Percentiles rank a stretch among this genome's conserved stretches.
Evolutionary conservation across 495 filamentous ascomycete genomes (phyloP).

Genomic region (Paragyromitra xinjiangensis): DNA sequence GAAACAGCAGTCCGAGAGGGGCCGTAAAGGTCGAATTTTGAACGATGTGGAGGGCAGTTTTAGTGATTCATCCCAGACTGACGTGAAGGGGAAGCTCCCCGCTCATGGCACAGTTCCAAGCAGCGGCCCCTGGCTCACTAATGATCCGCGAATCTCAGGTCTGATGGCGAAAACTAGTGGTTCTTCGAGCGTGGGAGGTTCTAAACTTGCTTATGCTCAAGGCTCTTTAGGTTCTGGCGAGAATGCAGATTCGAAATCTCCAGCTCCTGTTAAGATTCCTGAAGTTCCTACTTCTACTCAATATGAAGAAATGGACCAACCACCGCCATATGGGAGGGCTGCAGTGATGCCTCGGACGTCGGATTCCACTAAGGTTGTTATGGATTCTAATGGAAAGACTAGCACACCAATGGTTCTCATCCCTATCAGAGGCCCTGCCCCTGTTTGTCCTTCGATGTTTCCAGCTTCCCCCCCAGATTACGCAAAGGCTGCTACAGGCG

Average conservation of each 20-base stretch:
- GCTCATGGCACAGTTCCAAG: neutral
- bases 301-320: neutral
- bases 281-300: neutral
- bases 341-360: neutral
- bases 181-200: neutral
- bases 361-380: neutral
- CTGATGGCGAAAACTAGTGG: neutral
- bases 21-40: neutral
- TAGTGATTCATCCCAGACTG: neutral
- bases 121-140: neutral
- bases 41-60: neutral
- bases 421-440: neutral
- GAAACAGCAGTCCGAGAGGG: neutral
- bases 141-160: neutral
- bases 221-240: neutral
- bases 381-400: neutral
- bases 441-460: neutral
- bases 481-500: slow-evolving; percentile 16
- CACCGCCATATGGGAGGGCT: neutral
- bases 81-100: neutral
- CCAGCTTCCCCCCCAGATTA: slow-evolving; percentile 2
- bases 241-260: slow-evolving; percentile 2
- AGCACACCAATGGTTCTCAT: neutral
- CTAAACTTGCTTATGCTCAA: neutral
- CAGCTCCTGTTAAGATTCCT: neutral